Base-by-base conservation (phyloP, 139 green algal species). In the Klebsormidium nitens region DNA sequence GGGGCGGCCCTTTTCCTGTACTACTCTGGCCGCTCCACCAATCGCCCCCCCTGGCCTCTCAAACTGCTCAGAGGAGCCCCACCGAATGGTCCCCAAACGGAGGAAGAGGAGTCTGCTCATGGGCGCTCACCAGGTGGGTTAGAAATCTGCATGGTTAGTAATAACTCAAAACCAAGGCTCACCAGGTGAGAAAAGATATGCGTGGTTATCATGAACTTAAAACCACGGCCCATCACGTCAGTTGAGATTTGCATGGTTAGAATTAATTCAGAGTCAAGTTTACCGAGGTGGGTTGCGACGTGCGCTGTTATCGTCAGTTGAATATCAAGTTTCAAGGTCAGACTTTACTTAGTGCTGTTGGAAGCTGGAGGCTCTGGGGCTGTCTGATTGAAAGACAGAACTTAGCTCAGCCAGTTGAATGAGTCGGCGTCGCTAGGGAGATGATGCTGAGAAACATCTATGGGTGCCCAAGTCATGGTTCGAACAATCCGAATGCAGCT, bases 1-100 rank as follows among this genome's bases (percentile, higher is more conserved):
- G 67, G 67, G 6, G 67, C 67, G 3, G 67, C 67, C 6, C 59
- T 23, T 19, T 2, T 75, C 2, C 60, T 75, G 28, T 75, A 75
- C 23, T 75, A 75, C 35, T 64, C 64, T 28, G 64, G 64, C n/a
- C 29, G 57, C 29, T 17, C 4, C 57, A 5, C n/a, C 26, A 62
- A 26, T 5, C 8, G 19, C 62, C 32, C 42, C 14, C 42, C 42
- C 42, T 50, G 14, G 8, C 14, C 14, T 50, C 11, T 50, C 14
- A 8, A 50, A 8, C 8, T 8, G 42, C 14, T 8, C 42, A 14
- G 11, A 50, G 42, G 11, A 8, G 8, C 11, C 42, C 42, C 42
- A 26, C 14, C 11, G 14, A 50, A 50, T 26, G 42, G 8, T 14
- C 42, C 11, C 14, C 42, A 8, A 50, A 50, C 8, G 42, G 42